Evolutionary conservation across 371 early-diverging fungal genomes (phyloP).

Genomic region (Mucor circinelloides): DNA sequence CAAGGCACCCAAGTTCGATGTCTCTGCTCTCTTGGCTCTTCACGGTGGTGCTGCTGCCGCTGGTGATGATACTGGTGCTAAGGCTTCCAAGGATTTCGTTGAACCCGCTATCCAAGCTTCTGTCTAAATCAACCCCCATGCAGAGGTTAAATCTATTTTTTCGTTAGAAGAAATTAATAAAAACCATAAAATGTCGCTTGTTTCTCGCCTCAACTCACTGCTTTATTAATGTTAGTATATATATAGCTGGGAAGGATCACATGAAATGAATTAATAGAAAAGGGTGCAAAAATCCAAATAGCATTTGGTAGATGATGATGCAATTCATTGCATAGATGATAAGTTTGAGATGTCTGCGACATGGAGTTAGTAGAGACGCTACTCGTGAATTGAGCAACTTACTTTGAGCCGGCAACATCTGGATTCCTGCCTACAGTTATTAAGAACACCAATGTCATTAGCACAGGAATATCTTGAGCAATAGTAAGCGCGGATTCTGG

Average conservation of each 20-base stretch:
- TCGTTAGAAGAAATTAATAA: slow-evolving; percentile 4
- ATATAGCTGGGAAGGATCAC: not conserved
- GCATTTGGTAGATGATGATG: slow-evolving; percentile 12
- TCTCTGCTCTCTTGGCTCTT: too few relatives aligned
- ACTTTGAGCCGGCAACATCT: slow-evolving; percentile 1
- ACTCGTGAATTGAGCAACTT: not conserved
- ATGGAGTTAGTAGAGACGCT: not conserved
- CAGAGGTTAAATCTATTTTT: slow-evolving; percentile 7
- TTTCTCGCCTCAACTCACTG: slow-evolving; percentile 3
- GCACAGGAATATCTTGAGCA: slow-evolving; percentile 2
- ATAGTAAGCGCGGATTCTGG: not conserved
- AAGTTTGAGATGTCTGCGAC: not conserved
- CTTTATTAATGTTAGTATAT: not conserved
- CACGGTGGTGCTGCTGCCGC: too few relatives aligned
- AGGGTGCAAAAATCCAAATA: slow-evolving; percentile 22
- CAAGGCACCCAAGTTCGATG: slow-evolving; percentile 94
- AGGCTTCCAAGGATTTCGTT: too few relatives aligned
- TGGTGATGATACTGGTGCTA: too few relatives aligned
- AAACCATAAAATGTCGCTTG: slow-evolving; percentile 12
- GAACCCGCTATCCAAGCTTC: too few relatives aligned
- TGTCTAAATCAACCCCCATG: slow-evolving; percentile 58
- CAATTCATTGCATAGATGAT: slow-evolving; percentile 5
- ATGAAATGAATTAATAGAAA: slow-evolving; percentile 3
- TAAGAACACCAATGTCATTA: slow-evolving; percentile 5
- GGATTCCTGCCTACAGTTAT: slow-evolving; percentile 3